Evolutionary conservation across 768 basidiomycete genomes (phyloP).

Genomic region (Lanmaoa rubissima): DNA sequence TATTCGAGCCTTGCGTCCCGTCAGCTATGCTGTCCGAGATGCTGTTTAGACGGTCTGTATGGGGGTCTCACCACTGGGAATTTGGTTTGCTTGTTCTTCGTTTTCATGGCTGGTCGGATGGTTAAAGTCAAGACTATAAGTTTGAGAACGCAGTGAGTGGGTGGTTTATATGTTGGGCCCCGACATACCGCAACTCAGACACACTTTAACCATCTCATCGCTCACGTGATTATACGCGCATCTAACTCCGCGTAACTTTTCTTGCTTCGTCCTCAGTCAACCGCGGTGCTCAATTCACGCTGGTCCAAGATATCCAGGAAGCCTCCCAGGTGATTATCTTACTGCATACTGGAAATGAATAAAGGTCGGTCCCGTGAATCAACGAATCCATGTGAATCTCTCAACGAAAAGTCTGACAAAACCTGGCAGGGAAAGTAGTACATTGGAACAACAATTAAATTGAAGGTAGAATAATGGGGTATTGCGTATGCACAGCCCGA

Average conservation of each 20-base stretch:
- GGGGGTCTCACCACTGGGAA: slow-evolving; percentile 74
- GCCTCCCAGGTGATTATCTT: not conserved
- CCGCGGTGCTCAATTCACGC: not conserved
- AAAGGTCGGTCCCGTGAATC: not conserved
- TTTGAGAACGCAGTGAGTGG: not conserved
- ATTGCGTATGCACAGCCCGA: not conserved
- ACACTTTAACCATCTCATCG: slow-evolving; percentile 20
- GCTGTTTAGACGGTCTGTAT: slow-evolving; percentile 5
- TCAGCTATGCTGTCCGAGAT: slow-evolving; percentile 7
- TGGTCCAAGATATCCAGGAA: not conserved
- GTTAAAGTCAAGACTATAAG: not conserved
- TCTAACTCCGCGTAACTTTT: not conserved
- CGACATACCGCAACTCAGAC: slow-evolving; percentile 10
- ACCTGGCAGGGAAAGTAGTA: not conserved
- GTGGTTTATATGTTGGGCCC: not conserved
- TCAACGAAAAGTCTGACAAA: not conserved
- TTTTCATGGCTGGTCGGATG: slow-evolving; percentile 56
- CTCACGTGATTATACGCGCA: slow-evolving; percentile 20
- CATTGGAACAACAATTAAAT: not conserved
- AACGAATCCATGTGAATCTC: not conserved
- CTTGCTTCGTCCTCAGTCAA: too few relatives aligned
- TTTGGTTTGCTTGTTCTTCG: slow-evolving; percentile 88
- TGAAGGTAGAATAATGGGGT: not conserved
- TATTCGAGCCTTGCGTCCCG: slow-evolving; percentile 76
- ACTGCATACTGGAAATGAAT: not conserved